These are phyloP conservation scores for Phaeophleospora eucalypticola DNA, from an alignment of 2,329 filamentous ascomycete species.

Conservation along the genomic window DNA sequence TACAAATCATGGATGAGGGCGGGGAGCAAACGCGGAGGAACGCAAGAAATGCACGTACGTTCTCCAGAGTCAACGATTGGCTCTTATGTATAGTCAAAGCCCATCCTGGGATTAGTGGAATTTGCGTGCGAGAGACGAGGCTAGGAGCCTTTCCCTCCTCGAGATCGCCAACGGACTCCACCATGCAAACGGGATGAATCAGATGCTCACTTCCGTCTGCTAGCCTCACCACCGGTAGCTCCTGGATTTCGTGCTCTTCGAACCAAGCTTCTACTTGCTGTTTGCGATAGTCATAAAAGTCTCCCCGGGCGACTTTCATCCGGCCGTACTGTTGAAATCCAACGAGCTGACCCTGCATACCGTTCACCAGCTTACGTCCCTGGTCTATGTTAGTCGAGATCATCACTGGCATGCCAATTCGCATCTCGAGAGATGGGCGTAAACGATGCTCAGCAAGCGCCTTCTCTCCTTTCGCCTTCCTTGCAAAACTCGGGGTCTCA, in stretches of 20 bases:
- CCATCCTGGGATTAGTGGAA: conserved; percentile 58
- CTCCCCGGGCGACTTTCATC: conserved; percentile 36
- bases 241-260: conserved; percentile 19
- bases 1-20: too few species aligned
- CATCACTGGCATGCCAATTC: conserved; percentile 51
- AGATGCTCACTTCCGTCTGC: conserved; percentile 44
- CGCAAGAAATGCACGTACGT: not conserved
- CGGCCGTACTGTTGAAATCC: conserved; percentile 40
- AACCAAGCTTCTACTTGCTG: conserved; percentile 40
- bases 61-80: conserved; percentile 59
- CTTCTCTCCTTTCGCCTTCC: conserved; percentile 10
- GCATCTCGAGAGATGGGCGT: conserved; percentile 43
- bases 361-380: conserved; percentile 42
- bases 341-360: conserved; percentile 45
- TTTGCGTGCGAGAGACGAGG: conserved; percentile 53
- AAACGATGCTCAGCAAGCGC: conserved; percentile 43
- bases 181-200: conserved; percentile 48
- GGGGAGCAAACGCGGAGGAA: not conserved
- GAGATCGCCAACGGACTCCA: conserved; percentile 39
- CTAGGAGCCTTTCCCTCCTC: conserved; percentile 46
- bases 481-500: conserved; percentile 13
- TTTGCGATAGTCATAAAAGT: conserved; percentile 15
- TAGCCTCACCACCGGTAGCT: conserved; percentile 53
- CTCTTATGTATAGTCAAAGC: conserved; percentile 62
- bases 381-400: conserved; percentile 50